A percentile compares a stretch with the other conserved stretches of the same genome.
Conservation (phyloP, 495 filamentous ascomycete species). For the Tetracladium marchalianum region DNA sequence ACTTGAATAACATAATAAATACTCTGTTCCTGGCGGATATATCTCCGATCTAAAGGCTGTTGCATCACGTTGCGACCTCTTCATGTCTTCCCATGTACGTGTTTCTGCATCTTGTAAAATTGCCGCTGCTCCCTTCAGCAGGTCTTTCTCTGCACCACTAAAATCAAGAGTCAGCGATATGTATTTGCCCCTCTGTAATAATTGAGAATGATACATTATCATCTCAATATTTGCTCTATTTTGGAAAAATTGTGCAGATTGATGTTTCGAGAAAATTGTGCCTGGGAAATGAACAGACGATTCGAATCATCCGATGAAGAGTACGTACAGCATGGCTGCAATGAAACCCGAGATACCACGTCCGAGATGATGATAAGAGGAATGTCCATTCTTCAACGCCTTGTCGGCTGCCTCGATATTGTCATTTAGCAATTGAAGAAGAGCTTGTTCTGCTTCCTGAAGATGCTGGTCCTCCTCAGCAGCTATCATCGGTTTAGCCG, state of each 20-base stretch:
- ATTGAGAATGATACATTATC: too few relatives aligned
- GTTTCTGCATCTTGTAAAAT: conserved; percentile 71
- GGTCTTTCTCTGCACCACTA: conserved; percentile 79
- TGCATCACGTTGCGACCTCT: conserved; percentile 54
- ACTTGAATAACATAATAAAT: conserved; percentile 47
- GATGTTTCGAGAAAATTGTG: too few relatives aligned
- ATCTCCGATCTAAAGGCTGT: conserved; percentile 32
- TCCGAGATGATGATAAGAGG: conserved; percentile 89
- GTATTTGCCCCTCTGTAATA: too few relatives aligned
- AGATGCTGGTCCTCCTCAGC: conserved; percentile 20
- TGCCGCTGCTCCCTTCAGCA: conserved; percentile 77
- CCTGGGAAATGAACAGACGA: too few relatives aligned
- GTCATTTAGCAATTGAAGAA: conserved; percentile 74
- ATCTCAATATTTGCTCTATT: too few relatives aligned
- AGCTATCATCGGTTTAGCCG: conserved; percentile 7
- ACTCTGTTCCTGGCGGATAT: conserved; percentile 79
- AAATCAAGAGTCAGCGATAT: too few relatives aligned
- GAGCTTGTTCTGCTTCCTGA: conserved; percentile 35
- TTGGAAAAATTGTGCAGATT: too few relatives aligned
- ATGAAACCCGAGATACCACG: conserved; percentile 77
- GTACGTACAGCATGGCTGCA: conserved; percentile 51
- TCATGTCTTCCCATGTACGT: conserved; percentile 66
- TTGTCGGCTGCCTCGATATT: conserved; percentile 82
- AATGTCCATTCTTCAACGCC: conserved; percentile 57
- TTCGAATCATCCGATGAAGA: too few relatives aligned